Percentiles rank a stretch among this genome's conserved stretches.
Evolutionary conservation across 306 rosid species (phyloP).

Genomic region (Inga oerstediana): DNA sequence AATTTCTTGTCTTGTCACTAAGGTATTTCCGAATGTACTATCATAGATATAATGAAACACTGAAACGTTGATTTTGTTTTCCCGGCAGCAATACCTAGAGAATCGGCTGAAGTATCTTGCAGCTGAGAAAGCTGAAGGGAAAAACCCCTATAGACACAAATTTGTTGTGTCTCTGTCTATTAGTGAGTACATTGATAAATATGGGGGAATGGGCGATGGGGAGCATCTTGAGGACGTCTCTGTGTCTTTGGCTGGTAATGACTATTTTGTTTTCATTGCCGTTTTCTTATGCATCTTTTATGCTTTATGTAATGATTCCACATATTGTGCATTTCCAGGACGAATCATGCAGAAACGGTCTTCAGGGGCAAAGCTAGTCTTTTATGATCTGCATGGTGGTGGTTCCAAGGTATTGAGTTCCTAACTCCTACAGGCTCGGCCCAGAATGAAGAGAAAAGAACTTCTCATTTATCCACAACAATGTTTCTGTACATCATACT

Average conservation of each 20-base stretch:
- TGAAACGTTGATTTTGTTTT: conserved; percentile 15
- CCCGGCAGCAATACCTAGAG: conserved; percentile 77
- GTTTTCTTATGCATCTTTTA: not conserved
- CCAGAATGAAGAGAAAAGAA: no score
- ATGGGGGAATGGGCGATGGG: conserved; percentile 56
- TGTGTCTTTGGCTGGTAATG: conserved; percentile 72
- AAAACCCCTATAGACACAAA: conserved; percentile 87
- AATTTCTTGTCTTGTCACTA: not conserved
- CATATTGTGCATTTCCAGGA: conserved; percentile 35
- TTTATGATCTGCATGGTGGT: conserved; percentile 62
- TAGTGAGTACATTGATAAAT: conserved; percentile 49
- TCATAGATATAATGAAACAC: no score
- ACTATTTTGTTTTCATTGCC: conserved; percentile 32
- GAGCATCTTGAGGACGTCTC: conserved; percentile 76
- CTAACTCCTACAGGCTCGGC: no score
- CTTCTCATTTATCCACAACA: no score
- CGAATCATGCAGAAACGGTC: conserved; percentile 60
- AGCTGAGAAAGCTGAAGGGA: conserved; percentile 54
- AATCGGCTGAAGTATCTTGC: conserved; percentile 78
- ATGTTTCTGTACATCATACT: no score
- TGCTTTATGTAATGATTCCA: conserved; percentile 25
- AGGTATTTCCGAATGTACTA: not conserved
- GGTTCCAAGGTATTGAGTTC: no score
- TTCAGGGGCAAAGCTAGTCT: conserved; percentile 59
- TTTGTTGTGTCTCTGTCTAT: conserved; percentile 64